phyloP scores from a whole-genome alignment of 1,284 basidiomycete species.

The Rhizopogon parksii region DNA sequence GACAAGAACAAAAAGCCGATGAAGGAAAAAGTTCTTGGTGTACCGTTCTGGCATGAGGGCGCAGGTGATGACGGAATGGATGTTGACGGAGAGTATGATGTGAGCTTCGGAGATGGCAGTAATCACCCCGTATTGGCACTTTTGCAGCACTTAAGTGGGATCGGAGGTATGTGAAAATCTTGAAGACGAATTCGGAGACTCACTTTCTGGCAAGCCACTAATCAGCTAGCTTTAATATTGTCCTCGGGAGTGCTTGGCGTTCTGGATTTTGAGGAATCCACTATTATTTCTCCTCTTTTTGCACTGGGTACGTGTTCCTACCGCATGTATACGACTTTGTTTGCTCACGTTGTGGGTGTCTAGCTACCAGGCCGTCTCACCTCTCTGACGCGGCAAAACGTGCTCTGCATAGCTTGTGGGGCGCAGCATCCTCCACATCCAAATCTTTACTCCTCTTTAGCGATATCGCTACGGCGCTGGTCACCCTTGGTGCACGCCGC shows the following conservation, averaged over 20 bases:
- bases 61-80: slow-evolving; percentile 22
- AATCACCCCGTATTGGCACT: slow-evolving; percentile 26
- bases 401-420: slow-evolving; percentile 23
- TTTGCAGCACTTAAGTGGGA: slow-evolving; percentile 30
- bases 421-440: background rate
- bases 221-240: slow-evolving; percentile 35
- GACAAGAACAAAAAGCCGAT: slow-evolving; percentile 26
- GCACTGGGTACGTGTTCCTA: slow-evolving; percentile 31
- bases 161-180: slow-evolving; percentile 31
- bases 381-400: slow-evolving; percentile 17
- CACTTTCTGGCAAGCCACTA: slow-evolving; percentile 29
- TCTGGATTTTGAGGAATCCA: slow-evolving; percentile 22
- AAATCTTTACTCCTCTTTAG: slow-evolving; percentile 14
- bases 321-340: background rate
- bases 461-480: slow-evolving; percentile 15
- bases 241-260: slow-evolving; percentile 32
- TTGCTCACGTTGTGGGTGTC: slow-evolving; percentile 15
- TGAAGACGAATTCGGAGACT: slow-evolving; percentile 3
- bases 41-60: slow-evolving; percentile 33
- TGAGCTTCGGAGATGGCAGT: slow-evolving; percentile 15
- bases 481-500: slow-evolving; percentile 20
- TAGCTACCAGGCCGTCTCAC: slow-evolving; percentile 13
- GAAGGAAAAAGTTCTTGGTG: slow-evolving; percentile 25
- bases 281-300: slow-evolving; percentile 34
- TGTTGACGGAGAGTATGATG: slow-evolving; percentile 1